Base-by-base conservation (phyloP, 2,329 filamentous ascomycete species). In the Emmonsia crescens region DNA sequence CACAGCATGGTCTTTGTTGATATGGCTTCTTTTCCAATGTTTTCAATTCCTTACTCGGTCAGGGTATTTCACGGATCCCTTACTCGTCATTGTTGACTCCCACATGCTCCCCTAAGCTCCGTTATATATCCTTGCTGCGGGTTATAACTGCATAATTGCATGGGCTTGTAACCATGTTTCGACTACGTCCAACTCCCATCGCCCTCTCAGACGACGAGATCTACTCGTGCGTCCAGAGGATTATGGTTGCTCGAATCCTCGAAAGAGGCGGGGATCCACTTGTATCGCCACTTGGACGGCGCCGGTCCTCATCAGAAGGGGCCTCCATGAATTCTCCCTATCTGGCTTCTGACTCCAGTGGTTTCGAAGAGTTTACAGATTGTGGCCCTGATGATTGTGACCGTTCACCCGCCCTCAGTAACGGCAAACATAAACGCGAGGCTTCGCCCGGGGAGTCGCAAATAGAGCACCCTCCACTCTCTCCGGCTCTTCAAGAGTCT, bases 101-200 rank as follows among this genome's bases (percentile, higher is more conserved):
- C n/a, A n/a, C n/a, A n/a, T n/a, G n/a, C n/a, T n/a, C n/a, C n/a
- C n/a, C n/a, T n/a, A n/a, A 54, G 8, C 31, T 21, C 14, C 29
- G 12, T 2, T 21, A 31, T 38, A 42, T 29, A 54, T 42, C 54
- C 24, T 40, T 42, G 5, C 36, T 9, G 21, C 16, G 54, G 33
- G 27, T 16, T 24, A 57, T 8, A 24, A 42, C 38, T 4, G 16
- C 27, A 14, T 21, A 33, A 12, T 6, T 3, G 24, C 57, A n/a
- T 33, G 40, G 31, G 14, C n/a, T 48, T 49, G 19, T 49, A 24
- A 9, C 61, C 29, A 67, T 66, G 64, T 62, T 68, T 59, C 64
- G 66, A 40, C 40, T 64, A 40, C 66, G 57, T 54, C 65, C 66
- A 31, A 67, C 64, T 29, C 57, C 61, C 27, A 67, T 68, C 38